Conservation (phyloP, 73 alveolate genomes). For the Paramecium octaurelia region DNA sequence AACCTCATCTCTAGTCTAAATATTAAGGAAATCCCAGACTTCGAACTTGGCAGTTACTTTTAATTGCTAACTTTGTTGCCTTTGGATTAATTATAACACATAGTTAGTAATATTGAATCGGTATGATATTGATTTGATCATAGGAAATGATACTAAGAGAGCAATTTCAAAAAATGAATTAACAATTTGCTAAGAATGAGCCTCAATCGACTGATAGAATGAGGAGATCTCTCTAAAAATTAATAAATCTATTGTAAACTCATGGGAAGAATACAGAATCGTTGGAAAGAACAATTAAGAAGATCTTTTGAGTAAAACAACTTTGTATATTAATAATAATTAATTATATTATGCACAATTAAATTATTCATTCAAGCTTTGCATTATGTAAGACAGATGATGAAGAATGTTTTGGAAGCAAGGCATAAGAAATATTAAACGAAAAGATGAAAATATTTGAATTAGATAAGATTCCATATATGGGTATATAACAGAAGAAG, state of each 20-base stretch:
- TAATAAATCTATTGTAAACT: not conserved
- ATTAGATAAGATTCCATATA: not conserved
- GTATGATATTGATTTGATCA: not conserved
- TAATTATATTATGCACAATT: not conserved
- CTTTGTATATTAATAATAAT: not conserved
- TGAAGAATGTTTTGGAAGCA: not conserved
- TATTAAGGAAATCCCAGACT: not conserved
- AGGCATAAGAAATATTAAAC: not conserved
- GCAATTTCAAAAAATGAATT: not conserved
- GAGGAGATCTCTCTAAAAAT: not conserved
- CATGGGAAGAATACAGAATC: not conserved
- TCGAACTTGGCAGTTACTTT: not conserved
- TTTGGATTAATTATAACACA: not conserved
- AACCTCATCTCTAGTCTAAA: not conserved
- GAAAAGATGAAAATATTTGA: conserved; percentile 1
- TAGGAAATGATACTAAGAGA: not conserved
- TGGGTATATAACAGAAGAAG: not conserved
- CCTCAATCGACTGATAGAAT: not conserved
- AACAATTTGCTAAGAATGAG: not conserved
- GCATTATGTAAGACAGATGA: not conserved
- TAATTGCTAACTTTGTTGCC: not conserved
- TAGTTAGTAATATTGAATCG: not conserved
- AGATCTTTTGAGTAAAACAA: not conserved
- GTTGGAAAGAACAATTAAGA: not conserved
- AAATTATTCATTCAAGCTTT: not conserved